Conservation (phyloP, 2,329 filamentous ascomycete species). For the Cladophialophora carrionii region DNA sequence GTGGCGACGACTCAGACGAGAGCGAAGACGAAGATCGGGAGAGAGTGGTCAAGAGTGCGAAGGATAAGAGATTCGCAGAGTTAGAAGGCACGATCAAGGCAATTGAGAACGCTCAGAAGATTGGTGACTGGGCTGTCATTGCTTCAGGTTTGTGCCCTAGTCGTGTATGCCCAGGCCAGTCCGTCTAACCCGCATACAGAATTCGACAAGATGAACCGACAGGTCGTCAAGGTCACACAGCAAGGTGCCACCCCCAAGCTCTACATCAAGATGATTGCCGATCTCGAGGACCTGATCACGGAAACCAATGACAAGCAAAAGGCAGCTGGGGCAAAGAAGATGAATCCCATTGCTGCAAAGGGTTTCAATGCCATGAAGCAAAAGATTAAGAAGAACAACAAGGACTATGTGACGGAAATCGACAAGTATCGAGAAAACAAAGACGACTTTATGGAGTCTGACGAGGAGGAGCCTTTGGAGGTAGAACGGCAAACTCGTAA, state of each 20-base stretch:
- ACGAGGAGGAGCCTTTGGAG: conserved; percentile 68
- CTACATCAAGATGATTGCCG: conserved; percentile 90
- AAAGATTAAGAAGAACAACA: conserved; percentile 98
- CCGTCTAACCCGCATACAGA: conserved; percentile 57
- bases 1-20: conserved; percentile 74
- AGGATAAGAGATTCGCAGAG: conserved; percentile 95
- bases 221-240: conserved; percentile 76
- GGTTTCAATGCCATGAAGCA: conserved; percentile 97
- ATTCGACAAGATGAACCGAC: conserved; percentile 91
- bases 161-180: not conserved
- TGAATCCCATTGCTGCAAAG: conserved; percentile 94
- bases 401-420: conserved; percentile 86
- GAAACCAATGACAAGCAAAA: conserved; percentile 96
- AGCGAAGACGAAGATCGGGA: conserved; percentile 82
- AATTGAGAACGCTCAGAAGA: conserved; percentile 97
- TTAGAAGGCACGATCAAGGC: conserved; percentile 84
- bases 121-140: conserved; percentile 95
- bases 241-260: conserved; percentile 81
- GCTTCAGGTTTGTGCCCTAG: conserved; percentile 68
- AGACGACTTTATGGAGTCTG: conserved; percentile 83
- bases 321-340: conserved; percentile 85
- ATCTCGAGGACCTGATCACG: conserved; percentile 91
- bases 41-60: conserved; percentile 92
- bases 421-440: conserved; percentile 84
- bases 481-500: conserved; percentile 50